Conservation (phyloP, 163 green algal genomes). For the Prototheca cutis region DNA sequence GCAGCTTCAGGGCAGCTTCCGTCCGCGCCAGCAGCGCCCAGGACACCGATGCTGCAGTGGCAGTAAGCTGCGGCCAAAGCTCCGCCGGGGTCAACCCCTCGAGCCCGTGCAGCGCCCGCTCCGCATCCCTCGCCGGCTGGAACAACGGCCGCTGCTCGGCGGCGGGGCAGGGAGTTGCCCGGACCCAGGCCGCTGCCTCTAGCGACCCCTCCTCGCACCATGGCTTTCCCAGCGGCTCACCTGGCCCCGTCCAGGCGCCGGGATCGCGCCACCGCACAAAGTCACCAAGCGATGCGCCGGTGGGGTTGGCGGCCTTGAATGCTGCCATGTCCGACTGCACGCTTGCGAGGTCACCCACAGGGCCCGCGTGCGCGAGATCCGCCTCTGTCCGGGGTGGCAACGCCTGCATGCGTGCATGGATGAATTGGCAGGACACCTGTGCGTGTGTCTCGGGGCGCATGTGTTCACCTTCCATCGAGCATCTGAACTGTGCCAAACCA, state of each 20-base stretch:
- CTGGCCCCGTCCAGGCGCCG: constrained; percentile 47
- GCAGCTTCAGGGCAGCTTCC: too few species aligned
- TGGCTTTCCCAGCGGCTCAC: constrained; percentile 16
- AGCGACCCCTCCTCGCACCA: constrained; percentile 11
- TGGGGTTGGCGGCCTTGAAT: constrained; percentile 88
- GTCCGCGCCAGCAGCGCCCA: too few species aligned
- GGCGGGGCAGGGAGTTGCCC: constrained; percentile 25
- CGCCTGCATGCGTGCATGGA: too few species aligned
- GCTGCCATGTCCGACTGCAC: constrained; percentile 79
- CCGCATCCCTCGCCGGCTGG: constrained; percentile 62
- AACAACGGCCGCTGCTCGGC: constrained; percentile 56
- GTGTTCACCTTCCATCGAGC: too few species aligned
- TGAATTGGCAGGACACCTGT: constrained; percentile 18
- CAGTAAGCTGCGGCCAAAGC: constrained; percentile 55
- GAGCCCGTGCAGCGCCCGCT: constrained; percentile 73
- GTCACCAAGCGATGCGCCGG: constrained; percentile 60
- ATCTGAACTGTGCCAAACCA: too few species aligned
- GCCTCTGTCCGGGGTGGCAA: constrained; percentile 1
- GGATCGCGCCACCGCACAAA: constrained; percentile 85
- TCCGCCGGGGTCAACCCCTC: constrained; percentile 49
- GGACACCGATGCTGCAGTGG: too few species aligned
- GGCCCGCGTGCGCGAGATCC: background rate
- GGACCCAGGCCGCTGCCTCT: constrained; percentile 31
- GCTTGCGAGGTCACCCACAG: background rate
- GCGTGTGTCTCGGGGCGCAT: too few species aligned